These are phyloP conservation scores for Epicoccum sorghinum DNA, from an alignment of 2,329 filamentous ascomycete species.

Conservation along the genomic window DNA sequence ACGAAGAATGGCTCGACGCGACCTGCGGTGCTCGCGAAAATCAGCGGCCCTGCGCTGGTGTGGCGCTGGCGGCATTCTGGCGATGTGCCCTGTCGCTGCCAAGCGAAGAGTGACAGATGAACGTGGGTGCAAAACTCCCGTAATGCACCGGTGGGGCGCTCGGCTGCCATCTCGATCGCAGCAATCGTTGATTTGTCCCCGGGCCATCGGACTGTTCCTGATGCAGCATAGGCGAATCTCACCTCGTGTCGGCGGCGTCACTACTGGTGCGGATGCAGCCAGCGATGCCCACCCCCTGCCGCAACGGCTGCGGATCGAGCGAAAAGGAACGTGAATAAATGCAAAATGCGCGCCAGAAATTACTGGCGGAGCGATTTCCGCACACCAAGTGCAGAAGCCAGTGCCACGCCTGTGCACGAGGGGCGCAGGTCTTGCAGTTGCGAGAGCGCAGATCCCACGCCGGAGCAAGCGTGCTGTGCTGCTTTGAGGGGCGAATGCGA, in stretches of 20 bases:
- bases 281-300: conserved; percentile 28
- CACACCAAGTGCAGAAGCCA: neutral
- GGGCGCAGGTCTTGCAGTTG: conserved; percentile 9
- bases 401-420: conserved; percentile 10
- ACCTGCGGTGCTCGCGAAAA: conserved; percentile 10
- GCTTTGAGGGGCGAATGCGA: conserved; percentile 16
- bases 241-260: conserved; percentile 25
- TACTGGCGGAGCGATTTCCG: conserved; percentile 20
- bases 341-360: neutral
- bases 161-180: conserved; percentile 37
- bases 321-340: conserved; percentile 11
- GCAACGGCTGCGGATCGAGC: conserved; percentile 33
- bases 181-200: conserved; percentile 28
- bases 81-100: conserved; percentile 13
- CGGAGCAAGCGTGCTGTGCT: conserved; percentile 17
- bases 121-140: conserved; percentile 24
- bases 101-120: conserved; percentile 24
- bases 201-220: conserved; percentile 23
- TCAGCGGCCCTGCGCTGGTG: conserved; percentile 4
- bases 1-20: neutral
- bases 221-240: conserved; percentile 26
- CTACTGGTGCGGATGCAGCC: conserved; percentile 31
- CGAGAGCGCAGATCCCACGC: conserved; percentile 13
- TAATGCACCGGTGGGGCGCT: conserved; percentile 22
- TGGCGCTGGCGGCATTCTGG: conserved; percentile 9